Base-by-base conservation (phyloP, 2,329 filamentous ascomycete genomes). In the Lachnellula arida region DNA sequence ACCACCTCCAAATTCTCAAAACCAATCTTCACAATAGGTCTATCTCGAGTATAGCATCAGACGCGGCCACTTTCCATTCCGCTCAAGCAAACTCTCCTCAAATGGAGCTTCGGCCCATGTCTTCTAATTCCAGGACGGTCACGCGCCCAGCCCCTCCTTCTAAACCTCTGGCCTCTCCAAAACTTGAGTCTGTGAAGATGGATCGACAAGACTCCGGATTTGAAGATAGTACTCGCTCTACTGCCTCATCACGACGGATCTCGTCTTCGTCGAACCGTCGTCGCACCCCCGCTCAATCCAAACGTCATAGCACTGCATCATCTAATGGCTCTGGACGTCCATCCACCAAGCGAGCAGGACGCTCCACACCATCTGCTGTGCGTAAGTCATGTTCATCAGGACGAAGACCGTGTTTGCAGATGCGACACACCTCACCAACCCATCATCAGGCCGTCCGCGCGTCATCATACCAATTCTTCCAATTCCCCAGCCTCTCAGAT, bases 151-250 rank as follows among this genome's bases (percentile, higher is more conserved):
- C 53, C 46, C 48, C 50, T 8, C 53, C 46, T n/a, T 14, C 46
- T 9, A 47, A 49, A 57, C 48, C 25, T 37, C 7, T 55, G 6
- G 39, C 56, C 9, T 53, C 54, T 34, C 55, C 57, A 19, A 57
- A 57, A 52, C 39, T 61, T 14, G 51, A 56, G 42, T 42, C 62
- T 12, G 43, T 62, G 8, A 65, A 63, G 40, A 67, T 68, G 63
- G 48, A 57, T 35, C 56, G 68, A 23, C 60, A 66, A 57, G 68
- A 70, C 47, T 68, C 65, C 5, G 68, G 68, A 3, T 70, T 61
- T 42, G 57, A 60, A 43, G 61, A 65, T 35, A 54, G 51, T 15
- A 42, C 50, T 32, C 23, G 49, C 23, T 47, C 53, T 32, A 42
- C 51, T 37, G 28, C 51, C 25, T 46, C 53, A 23, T 60, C 60